phyloP scores from a whole-genome alignment of 2,329 filamentous ascomycete species.

The Ophiostoma quercus region DNA sequence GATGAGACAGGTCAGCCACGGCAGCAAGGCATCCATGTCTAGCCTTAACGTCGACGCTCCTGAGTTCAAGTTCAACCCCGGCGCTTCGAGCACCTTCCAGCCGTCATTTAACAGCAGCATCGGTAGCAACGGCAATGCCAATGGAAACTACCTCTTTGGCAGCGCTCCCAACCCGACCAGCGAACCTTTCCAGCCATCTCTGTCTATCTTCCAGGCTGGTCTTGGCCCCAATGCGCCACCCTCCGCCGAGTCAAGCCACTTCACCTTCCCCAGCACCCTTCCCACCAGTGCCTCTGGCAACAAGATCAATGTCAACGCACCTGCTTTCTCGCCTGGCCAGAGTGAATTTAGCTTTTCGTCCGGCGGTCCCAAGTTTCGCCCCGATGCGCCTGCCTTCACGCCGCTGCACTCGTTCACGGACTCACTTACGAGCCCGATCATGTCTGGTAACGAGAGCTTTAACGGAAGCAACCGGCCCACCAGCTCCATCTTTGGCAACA shows the following conservation, averaged over 20 bases:
- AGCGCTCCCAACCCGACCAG: slow-evolving; percentile 34
- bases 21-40: slow-evolving; percentile 64
- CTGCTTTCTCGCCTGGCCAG: slow-evolving; percentile 64
- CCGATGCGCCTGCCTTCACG: slow-evolving; percentile 71
- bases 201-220: slow-evolving; percentile 41
- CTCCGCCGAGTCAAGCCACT: slow-evolving; percentile 38
- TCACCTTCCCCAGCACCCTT: slow-evolving; percentile 41
- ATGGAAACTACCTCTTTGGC: slow-evolving; percentile 11
- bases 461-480: slow-evolving; percentile 28
- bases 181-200: slow-evolving; percentile 42
- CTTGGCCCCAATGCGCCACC: slow-evolving; percentile 34
- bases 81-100: slow-evolving; percentile 47
- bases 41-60: slow-evolving; percentile 85
- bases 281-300: slow-evolving; percentile 39
- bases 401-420: slow-evolving; percentile 49
- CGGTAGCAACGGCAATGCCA: slow-evolving; percentile 1
- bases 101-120: slow-evolving; percentile 31
- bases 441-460: slow-evolving; percentile 42
- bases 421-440: slow-evolving; percentile 43
- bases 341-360: slow-evolving; percentile 65
- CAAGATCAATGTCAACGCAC: slow-evolving; percentile 64
- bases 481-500: slow-evolving; percentile 63
- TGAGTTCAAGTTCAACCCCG: slow-evolving; percentile 74
- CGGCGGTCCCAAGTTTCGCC: slow-evolving; percentile 63
- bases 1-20: slow-evolving; percentile 51